phyloP scores from a whole-genome alignment of 2,329 filamentous ascomycete genomes.

The Trichoderma gracile region DNA sequence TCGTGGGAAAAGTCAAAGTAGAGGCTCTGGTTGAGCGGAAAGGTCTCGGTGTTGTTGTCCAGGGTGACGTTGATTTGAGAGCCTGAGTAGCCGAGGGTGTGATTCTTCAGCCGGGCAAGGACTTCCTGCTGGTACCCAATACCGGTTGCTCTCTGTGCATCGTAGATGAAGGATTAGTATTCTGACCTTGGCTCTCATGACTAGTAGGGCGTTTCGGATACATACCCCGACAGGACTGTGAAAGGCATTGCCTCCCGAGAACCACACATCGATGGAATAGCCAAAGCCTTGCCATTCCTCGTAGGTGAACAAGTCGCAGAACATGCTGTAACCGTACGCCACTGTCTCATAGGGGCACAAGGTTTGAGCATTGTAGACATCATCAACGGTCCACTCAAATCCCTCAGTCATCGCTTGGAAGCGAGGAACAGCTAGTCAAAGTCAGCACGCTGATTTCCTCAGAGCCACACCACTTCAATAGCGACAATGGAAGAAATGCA shows the following conservation, averaged over 20 bases:
- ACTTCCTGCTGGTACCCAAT: conserved; percentile 74
- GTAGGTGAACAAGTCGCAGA: conserved; percentile 74
- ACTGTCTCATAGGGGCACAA: conserved; percentile 78
- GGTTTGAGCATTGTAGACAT: conserved; percentile 67
- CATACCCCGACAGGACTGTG: conserved; percentile 62
- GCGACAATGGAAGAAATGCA: not conserved
- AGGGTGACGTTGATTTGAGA: conserved; percentile 69
- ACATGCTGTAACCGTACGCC: conserved; percentile 72
- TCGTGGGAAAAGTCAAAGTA: conserved; percentile 81
- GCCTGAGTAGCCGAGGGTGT: conserved; percentile 59
- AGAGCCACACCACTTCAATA: no score
- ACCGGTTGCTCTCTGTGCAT: conserved; percentile 62
- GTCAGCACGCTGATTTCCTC: not conserved
- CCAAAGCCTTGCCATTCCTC: conserved; percentile 72
- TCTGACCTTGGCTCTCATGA: not conserved
- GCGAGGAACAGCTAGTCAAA: conserved; percentile 54
- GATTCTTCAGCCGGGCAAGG: conserved; percentile 68
- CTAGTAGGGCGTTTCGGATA: conserved; percentile 2
- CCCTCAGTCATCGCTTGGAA: conserved; percentile 56
- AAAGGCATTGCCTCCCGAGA: conserved; percentile 62
- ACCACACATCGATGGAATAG: conserved; percentile 68
- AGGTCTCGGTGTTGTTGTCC: conserved; percentile 66
- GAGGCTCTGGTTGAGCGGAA: conserved; percentile 70
- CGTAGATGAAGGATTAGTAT: not conserved
- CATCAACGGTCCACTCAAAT: conserved; percentile 64